Evolutionary conservation across 371 early-diverging fungal genomes (phyloP), one percentile per base, ranked within the genome.

Genomic region (Apophysomyces variabilis): DNA sequence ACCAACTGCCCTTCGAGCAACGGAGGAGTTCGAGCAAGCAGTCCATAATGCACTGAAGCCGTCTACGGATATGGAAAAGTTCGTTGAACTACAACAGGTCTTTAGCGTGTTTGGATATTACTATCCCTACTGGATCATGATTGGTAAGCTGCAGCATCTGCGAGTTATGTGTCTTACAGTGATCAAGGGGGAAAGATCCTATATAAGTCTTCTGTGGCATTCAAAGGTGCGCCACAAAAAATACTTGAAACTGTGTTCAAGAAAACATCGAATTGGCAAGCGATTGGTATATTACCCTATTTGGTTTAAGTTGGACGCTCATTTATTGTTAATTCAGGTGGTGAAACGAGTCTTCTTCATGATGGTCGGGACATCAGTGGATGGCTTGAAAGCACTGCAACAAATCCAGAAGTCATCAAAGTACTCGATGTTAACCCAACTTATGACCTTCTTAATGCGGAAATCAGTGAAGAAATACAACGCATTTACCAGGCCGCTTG

Each of bases 351-450:
- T 13, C 41, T 41, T 41, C 41, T 41, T 41, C 13, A 41, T 41
- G 41, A 41, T 41, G 41, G 13, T 41, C 41, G 1, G 8, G 41
- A 41, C 13, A 41, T 41, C 13, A 13, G 21, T 18, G 21, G 21
- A 50, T 50, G 54, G 54, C 1, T 50, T 21, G 54, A 50, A 50
- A 50, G 54, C 11, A 50, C 54, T 3, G n/a, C 54, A 50, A 50
- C 13, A 7, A 7, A 13, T n/a, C 47, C 9, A 16, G 32, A 18
- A 3, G 7, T 50, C 7, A 50, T 50, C 7, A 8, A 0, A 9
- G 4, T 5, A 11, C 21, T 50, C 5, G 54, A 50, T 21, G 11
- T 50, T 18, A 16, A 50, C 7, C 54, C 54, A 7, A 21, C 21
- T 5, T 50, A 50, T 21, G 21, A 50, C 8, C 54, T 50, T 50